Evolutionary conservation across 805 yeast genomes (phyloP).

Genomic region (Dipodascus geniculatus): DNA sequence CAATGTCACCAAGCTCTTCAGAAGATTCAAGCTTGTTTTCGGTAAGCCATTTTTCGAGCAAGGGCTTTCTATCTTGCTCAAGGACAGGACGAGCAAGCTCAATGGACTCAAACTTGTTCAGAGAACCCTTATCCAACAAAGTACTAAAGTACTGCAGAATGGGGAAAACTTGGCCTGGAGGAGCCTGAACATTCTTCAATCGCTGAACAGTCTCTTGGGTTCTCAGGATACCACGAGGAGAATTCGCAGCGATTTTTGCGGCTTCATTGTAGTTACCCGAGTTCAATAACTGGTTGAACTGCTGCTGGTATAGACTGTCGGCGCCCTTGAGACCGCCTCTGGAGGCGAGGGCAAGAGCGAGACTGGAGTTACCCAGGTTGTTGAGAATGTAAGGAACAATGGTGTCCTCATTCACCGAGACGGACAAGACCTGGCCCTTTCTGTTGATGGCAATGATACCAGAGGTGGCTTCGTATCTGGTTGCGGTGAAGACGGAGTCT

Average conservation of each 20-base stretch:
- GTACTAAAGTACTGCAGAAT: conserved; percentile 86
- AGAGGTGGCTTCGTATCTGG: conserved; percentile 53
- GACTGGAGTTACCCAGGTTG: conserved; percentile 71
- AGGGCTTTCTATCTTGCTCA: conserved; percentile 86
- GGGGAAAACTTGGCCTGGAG: conserved; percentile 92
- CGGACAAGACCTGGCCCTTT: conserved; percentile 88
- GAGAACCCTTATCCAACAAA: conserved; percentile 80
- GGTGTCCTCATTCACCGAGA: conserved; percentile 73
- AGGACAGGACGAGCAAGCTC: conserved; percentile 93
- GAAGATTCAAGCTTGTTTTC: conserved; percentile 90
- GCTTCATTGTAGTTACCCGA: conserved; percentile 86
- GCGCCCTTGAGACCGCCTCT: conserved; percentile 98
- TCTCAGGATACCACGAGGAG: conserved; percentile 68
- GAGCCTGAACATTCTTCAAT: conserved; percentile 79
- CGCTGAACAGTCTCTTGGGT: conserved; percentile 90
- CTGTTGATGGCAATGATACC: conserved; percentile 93
- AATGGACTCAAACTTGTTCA: conserved; percentile 85
- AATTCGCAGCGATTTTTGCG: conserved; percentile 93
- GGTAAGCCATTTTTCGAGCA: conserved; percentile 91
- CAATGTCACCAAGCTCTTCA: conserved; percentile 96
- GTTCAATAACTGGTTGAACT: conserved; percentile 73
- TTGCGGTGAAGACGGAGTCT: conserved; percentile 87
- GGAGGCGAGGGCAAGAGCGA: conserved; percentile 81
- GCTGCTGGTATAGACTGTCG: conserved; percentile 80
- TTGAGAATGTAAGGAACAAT: conserved; percentile 82